Conservation (phyloP, 2,329 filamentous ascomycete species). For the Penicillium sp. region DNA sequence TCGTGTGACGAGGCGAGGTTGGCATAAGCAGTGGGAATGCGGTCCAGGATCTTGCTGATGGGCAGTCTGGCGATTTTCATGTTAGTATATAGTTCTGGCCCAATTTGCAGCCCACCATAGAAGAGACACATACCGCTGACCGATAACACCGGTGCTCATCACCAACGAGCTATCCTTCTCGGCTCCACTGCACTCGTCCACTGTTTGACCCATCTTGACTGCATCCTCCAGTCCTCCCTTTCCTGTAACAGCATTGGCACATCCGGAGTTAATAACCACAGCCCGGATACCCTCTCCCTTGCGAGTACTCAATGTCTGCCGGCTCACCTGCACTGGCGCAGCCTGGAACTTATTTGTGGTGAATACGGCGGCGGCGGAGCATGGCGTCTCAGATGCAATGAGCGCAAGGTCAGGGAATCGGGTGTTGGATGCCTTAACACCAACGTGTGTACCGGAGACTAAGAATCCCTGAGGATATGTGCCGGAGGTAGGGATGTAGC, state of each 20-base stretch:
- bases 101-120: not conserved
- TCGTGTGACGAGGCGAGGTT: slow-evolving; percentile 73
- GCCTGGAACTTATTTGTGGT: slow-evolving; percentile 99
- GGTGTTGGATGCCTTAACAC: slow-evolving; percentile 91
- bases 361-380: slow-evolving; percentile 86
- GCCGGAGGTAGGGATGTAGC: slow-evolving; percentile 82
- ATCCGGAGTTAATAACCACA: slow-evolving; percentile 91
- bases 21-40: slow-evolving; percentile 73
- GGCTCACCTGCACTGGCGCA: slow-evolving; percentile 85
- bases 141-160: slow-evolving; percentile 98
- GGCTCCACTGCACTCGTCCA: slow-evolving; percentile 65
- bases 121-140: slow-evolving; percentile 67
- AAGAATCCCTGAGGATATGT: slow-evolving; percentile 89
- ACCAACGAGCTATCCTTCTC: slow-evolving; percentile 70
- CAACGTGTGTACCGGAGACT: slow-evolving; percentile 83
- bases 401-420: slow-evolving; percentile 88
- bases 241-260: slow-evolving; percentile 95
- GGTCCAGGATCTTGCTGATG: slow-evolving; percentile 82
- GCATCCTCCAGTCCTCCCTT: slow-evolving; percentile 88
- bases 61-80: slow-evolving; percentile 60
- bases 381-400: slow-evolving; percentile 81
- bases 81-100: not conserved
- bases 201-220: slow-evolving; percentile 73
- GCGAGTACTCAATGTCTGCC: slow-evolving; percentile 66
- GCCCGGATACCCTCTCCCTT: slow-evolving; percentile 68